phyloP scores from a whole-genome alignment of 2,329 filamentous ascomycete species.

The Epichloe hybrida region DNA sequence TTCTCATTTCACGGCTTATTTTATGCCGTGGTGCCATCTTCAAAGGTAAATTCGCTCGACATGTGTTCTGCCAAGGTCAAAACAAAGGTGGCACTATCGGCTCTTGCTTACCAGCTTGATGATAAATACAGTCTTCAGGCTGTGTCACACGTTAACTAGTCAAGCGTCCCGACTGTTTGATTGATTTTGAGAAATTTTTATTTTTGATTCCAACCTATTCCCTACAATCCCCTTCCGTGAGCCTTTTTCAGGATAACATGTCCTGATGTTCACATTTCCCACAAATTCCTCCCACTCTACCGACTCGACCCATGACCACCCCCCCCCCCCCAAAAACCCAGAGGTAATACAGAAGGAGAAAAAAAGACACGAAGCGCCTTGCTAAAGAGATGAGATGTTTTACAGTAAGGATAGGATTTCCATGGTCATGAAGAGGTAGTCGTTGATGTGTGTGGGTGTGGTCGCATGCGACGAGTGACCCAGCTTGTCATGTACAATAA shows the following conservation, averaged over 20 bases:
- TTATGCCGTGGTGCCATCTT: no score
- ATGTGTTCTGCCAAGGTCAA: no score
- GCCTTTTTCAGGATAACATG: background rate
- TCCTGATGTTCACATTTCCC: background rate
- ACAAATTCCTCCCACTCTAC: background rate
- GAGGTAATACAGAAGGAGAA: slow-evolving; percentile 4
- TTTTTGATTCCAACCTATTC: background rate
- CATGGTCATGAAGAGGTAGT: slow-evolving; percentile 6
- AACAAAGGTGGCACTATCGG: no score
- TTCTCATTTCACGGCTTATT: no score
- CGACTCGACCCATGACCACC: background rate
- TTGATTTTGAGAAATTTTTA: background rate
- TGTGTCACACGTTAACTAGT: background rate
- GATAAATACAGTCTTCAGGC: background rate
- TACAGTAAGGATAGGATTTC: slow-evolving; percentile 17
- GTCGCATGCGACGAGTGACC: slow-evolving; percentile 1
- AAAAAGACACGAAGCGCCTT: slow-evolving; percentile 21
- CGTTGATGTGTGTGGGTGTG: background rate
- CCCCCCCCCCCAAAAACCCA: background rate
- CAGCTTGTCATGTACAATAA: slow-evolving; percentile 1
- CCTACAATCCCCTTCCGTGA: background rate
- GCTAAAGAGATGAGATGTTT: slow-evolving; percentile 20
- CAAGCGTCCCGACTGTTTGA: background rate
- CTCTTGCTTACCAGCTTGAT: no score
- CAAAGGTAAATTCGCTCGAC: no score